Evolutionary conservation across 345 rosid species (phyloP), one percentile per base, ranked within the genome.

Genomic region (Gossypium herbaceum): DNA sequence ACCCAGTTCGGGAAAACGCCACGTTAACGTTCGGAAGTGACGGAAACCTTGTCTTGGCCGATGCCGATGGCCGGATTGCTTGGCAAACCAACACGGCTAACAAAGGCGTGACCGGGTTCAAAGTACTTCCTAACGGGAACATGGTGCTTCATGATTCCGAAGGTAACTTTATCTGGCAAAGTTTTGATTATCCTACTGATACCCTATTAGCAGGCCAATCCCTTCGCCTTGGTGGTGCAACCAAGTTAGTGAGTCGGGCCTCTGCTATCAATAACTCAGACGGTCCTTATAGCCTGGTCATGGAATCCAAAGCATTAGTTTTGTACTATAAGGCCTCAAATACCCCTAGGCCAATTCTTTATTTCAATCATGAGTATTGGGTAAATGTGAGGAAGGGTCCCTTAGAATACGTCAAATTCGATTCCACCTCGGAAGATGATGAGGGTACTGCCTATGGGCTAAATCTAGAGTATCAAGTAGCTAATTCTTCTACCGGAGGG

Each of bases 1-100:
- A 73, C 29, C 91, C 90, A 2, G 89, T 90, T 7, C 27, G 74
- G 4, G 87, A 86, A 68, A 85, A 78, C 1, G 88, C 90, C 12
- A 82, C 90, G 2, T 71, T 89, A 2, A 41, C 84, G 0, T 60
- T 89, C 16, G 76, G 85, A 3, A 63, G 52, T 0, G 84, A 86
- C 0, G 91, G 90, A 5, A 88, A 88, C 71, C 88, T 89, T 1
- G 79, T 84, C 55, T 51, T 85, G 51, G 87, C 86, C 4, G 63
- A 89, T 12, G 78, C 82, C 7, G 76, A 90, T 15, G 92, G 92
- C 22, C 71, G 34, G 1, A 48, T 88, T 2, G 92, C 85, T 0
- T 90, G 92, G 92, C 88, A 89, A 44, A 84, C 89, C 41, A 79
- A 45, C 75, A 90, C 94, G 0, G 75, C 83, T n/a, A 83, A 85